phyloP scores from a whole-genome alignment of 768 basidiomycete genomes.

The Mycena maculata region DNA sequence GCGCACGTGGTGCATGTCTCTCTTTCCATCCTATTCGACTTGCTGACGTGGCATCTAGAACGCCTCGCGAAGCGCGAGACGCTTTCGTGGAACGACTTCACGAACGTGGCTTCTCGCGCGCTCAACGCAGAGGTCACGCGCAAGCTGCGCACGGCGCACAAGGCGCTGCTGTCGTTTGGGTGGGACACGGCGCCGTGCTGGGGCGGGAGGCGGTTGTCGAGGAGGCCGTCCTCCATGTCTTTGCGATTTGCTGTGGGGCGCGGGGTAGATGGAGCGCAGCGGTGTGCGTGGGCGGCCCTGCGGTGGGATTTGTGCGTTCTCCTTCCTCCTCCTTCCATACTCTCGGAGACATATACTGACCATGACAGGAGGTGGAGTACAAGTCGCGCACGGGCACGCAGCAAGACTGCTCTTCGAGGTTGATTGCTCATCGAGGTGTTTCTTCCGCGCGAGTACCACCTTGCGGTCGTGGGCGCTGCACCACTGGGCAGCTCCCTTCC shows the following conservation, averaged over 20 bases:
- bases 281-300: conserved; percentile 65
- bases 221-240: conserved; percentile 89
- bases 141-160: conserved; percentile 88
- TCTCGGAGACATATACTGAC: background rate
- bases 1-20: conserved; percentile 69
- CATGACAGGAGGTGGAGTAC: conserved; percentile 77
- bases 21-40: conserved; percentile 11
- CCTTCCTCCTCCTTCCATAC: conserved; percentile 12
- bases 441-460: conserved; percentile 88
- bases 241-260: conserved; percentile 86
- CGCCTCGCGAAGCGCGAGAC: conserved; percentile 82
- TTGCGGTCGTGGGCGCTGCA: conserved; percentile 72
- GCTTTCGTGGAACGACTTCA: conserved; percentile 92
- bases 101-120: conserved; percentile 84
- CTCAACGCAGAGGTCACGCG: conserved; percentile 78
- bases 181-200: conserved; percentile 94
- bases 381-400: conserved; percentile 78
- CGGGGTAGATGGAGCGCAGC: conserved; percentile 88
- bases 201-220: conserved; percentile 87
- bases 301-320: conserved; percentile 56
- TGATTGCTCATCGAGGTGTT: conserved; percentile 94
- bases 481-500: conserved; percentile 63
- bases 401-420: conserved; percentile 76
- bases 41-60: conserved; percentile 55
- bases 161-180: conserved; percentile 84